phyloP scores from a whole-genome alignment of 345 rosid species.

The Gossypium arboreum region DNA sequence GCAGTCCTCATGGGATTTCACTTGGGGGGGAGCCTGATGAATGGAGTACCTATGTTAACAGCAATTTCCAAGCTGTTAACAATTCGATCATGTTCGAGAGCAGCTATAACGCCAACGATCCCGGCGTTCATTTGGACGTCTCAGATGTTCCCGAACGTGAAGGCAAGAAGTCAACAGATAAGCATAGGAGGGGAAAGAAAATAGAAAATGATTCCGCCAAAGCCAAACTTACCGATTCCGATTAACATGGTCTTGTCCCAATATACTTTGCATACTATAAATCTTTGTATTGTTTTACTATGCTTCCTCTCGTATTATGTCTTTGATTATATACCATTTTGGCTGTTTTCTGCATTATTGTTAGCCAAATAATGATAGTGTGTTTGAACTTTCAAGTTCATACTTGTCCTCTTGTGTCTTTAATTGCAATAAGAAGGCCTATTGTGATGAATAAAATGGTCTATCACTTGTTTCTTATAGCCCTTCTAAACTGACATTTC shows the following conservation, averaged over 20 bases:
- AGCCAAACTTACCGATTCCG: slow-evolving; percentile 11
- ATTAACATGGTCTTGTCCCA: slow-evolving; percentile 7
- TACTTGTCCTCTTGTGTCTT: neutral
- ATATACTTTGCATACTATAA: neutral
- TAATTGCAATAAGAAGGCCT: neutral
- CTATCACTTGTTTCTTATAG: neutral
- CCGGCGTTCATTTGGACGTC: slow-evolving; percentile 83
- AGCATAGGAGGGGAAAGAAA: slow-evolving; percentile 23
- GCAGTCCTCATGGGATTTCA: slow-evolving; percentile 5
- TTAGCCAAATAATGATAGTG: neutral
- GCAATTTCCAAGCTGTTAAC: slow-evolving; percentile 87
- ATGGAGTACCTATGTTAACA: slow-evolving; percentile 63
- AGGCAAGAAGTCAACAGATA: slow-evolving; percentile 22
- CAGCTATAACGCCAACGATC: slow-evolving; percentile 66
- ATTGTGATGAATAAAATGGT: neutral
- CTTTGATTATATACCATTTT: neutral
- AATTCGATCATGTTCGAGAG: slow-evolving; percentile 81
- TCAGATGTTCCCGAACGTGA: slow-evolving; percentile 31
- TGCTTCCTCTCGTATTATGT: slow-evolving; percentile 1
- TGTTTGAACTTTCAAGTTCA: neutral
- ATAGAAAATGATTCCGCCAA: slow-evolving; percentile 22
- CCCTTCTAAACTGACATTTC: neutral
- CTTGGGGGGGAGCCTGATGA: slow-evolving; percentile 39
- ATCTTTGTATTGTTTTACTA: neutral
- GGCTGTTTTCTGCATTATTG: slow-evolving; percentile 8